Percentiles rank a stretch among this genome's conserved stretches.
Evolutionary conservation across 2,329 filamentous ascomycete species (phyloP).

Genomic region (Bipolaris victoriae): DNA sequence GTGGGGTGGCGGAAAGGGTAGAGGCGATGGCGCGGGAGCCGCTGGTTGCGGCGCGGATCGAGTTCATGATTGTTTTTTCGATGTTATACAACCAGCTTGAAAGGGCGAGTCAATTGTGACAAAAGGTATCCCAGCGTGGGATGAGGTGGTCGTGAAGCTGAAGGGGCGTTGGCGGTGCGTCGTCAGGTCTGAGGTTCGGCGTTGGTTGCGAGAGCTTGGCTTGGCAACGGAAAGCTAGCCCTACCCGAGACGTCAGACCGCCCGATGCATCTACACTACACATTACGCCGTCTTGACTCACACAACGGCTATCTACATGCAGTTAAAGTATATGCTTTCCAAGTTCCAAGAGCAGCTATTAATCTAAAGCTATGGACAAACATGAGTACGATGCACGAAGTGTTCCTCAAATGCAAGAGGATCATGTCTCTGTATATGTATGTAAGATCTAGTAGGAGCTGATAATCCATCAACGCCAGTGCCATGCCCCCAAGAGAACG

Average conservation of each 20-base stretch:
- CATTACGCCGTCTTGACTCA: too few relatives aligned
- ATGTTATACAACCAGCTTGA: neutral
- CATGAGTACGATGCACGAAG: too few relatives aligned
- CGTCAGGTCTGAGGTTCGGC: slow-evolving; percentile 9
- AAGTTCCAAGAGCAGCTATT: too few relatives aligned
- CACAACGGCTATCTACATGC: too few relatives aligned
- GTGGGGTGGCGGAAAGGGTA: slow-evolving; percentile 24
- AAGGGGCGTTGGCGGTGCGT: slow-evolving; percentile 16
- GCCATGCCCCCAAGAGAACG: slow-evolving; percentile 24
- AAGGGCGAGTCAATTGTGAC: slow-evolving; percentile 1
- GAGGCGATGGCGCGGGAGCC: slow-evolving; percentile 27
- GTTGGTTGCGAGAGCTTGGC: slow-evolving; percentile 14
- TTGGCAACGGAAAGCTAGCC: slow-evolving; percentile 21
- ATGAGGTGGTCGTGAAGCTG: slow-evolving; percentile 5
- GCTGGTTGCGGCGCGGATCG: slow-evolving; percentile 34
- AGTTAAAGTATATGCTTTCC: too few relatives aligned
- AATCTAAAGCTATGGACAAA: too few relatives aligned
- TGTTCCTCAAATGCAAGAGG: too few relatives aligned
- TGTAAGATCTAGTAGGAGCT: neutral
- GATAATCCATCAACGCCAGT: slow-evolving; percentile 20
- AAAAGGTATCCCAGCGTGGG: slow-evolving; percentile 7
- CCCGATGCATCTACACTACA: neutral
- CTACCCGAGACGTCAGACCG: slow-evolving; percentile 13
- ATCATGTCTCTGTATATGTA: neutral
- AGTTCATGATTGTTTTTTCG: slow-evolving; percentile 29